phyloP scores from a whole-genome alignment of 2,329 filamentous ascomycete genomes.

The Trichoderma guizhouense region DNA sequence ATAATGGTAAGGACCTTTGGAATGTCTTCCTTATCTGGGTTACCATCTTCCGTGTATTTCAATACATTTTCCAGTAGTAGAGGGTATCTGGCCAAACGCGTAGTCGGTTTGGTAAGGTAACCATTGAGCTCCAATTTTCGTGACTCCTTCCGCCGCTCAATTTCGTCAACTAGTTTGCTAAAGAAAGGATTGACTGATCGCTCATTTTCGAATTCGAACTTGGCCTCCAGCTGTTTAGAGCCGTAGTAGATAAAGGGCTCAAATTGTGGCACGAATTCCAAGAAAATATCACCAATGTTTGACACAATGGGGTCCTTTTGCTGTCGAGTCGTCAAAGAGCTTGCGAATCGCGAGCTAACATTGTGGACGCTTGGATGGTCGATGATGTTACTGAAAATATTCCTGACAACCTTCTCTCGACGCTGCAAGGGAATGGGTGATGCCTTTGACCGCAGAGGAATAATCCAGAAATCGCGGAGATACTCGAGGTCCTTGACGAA shows the following conservation, averaged over 20 bases:
- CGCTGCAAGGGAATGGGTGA: conserved; percentile 88
- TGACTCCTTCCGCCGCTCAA: conserved; percentile 92
- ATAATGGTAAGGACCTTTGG: conserved; percentile 86
- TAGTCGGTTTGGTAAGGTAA: conserved; percentile 96
- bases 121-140: conserved; percentile 95
- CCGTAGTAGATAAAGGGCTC: conserved; percentile 96
- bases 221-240: conserved; percentile 91
- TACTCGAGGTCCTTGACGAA: conserved; percentile 99
- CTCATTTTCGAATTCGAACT: conserved; percentile 97
- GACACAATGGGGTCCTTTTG: conserved; percentile 86
- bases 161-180: conserved; percentile 90
- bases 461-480: conserved; percentile 96
- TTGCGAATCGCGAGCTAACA: conserved; percentile 85
- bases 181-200: conserved; percentile 82
- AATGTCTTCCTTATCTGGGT: conserved; percentile 85
- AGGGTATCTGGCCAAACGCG: conserved; percentile 88
- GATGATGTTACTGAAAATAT: conserved; percentile 93
- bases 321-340: conserved; percentile 83
- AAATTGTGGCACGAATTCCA: conserved; percentile 88
- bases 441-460: conserved; percentile 74
- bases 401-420: conserved; percentile 86
- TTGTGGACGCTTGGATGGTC: conserved; percentile 77
- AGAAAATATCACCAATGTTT: conserved; percentile 89
- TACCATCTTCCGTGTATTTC: conserved; percentile 87
- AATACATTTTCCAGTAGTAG: conserved; percentile 85